A percentile compares a stretch with the other conserved stretches of the same genome.
Evolutionary conservation across 2,329 filamentous ascomycete species (phyloP).

Genomic region (Pseudonectria foliicola): DNA sequence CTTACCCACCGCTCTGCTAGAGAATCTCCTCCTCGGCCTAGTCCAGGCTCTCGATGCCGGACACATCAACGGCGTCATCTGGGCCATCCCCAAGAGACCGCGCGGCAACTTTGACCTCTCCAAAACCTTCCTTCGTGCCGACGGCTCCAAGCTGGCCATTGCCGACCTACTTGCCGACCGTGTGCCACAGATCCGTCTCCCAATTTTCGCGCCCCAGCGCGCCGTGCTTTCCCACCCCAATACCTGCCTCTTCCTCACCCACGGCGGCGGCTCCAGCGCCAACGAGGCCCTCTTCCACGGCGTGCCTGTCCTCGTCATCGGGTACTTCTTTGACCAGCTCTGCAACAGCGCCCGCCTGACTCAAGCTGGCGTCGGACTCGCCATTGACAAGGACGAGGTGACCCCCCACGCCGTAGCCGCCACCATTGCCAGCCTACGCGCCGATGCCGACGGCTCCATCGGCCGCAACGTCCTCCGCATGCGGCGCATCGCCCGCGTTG

Average conservation of each 20-base stretch:
- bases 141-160: conserved; percentile 6
- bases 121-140: conserved; percentile 7
- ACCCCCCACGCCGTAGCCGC: conserved; percentile 23
- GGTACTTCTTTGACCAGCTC: conserved; percentile 36
- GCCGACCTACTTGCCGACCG: conserved; percentile 20
- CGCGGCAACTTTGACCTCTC: conserved; percentile 16
- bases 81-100: conserved; percentile 24
- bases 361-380: conserved; percentile 26
- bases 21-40: conserved; percentile 27
- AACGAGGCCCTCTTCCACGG: conserved; percentile 36
- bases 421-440: conserved; percentile 21
- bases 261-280: conserved; percentile 33
- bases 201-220: conserved; percentile 33
- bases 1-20: conserved; percentile 22
- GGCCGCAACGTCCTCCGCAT: conserved; percentile 29
- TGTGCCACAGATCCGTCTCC: conserved; percentile 24
- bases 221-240: conserved; percentile 29
- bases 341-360: conserved; percentile 29
- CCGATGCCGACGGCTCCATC: conserved; percentile 24
- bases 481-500: conserved; percentile 30
- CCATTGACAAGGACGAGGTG: conserved; percentile 31
- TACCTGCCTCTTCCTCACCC: conserved; percentile 32
- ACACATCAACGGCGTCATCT: conserved; percentile 33
- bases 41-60: conserved; percentile 16
- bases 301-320: conserved; percentile 27